A percentile compares a stretch with the other conserved stretches of the same genome.
phyloP scores from a whole-genome alignment of 2,329 filamentous ascomycete genomes.

The Lomentospora prolificans region DNA sequence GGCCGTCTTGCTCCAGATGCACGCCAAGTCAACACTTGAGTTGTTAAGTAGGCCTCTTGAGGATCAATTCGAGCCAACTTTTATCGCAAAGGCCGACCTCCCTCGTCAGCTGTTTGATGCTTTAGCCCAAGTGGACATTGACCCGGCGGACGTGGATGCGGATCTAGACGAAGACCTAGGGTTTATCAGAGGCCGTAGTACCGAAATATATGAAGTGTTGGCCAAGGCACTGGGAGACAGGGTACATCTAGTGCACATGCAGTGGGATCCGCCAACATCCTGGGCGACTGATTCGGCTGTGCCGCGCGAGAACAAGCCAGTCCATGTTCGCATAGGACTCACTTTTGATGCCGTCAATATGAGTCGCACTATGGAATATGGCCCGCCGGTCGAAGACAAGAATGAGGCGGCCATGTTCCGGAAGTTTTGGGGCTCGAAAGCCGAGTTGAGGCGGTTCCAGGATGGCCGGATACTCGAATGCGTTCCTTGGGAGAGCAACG shows the following conservation, averaged over 20 bases:
- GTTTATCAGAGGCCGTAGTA: slow-evolving; percentile 33
- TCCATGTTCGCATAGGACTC: slow-evolving; percentile 51
- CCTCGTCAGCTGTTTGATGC: slow-evolving; percentile 46
- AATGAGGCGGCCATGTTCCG: slow-evolving; percentile 73
- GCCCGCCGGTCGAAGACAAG: slow-evolving; percentile 77
- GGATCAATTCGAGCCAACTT: slow-evolving; percentile 77
- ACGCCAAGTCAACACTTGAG: slow-evolving; percentile 64
- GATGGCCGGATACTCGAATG: slow-evolving; percentile 92
- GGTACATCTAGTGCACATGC: slow-evolving; percentile 56
- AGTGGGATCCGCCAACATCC: slow-evolving; percentile 22
- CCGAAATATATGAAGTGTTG: slow-evolving; percentile 54
- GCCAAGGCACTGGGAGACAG: slow-evolving; percentile 67
- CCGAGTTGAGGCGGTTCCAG: slow-evolving; percentile 88
- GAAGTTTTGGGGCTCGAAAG: slow-evolving; percentile 88
- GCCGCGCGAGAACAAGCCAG: slow-evolving; percentile 13
- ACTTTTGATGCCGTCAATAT: slow-evolving; percentile 64
- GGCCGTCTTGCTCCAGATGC: slow-evolving; percentile 59
- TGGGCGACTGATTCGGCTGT: slow-evolving; percentile 16
- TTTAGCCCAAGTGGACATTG: slow-evolving; percentile 22
- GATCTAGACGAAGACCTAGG: slow-evolving; percentile 23
- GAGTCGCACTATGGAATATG: slow-evolving; percentile 72
- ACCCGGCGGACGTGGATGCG: not conserved
- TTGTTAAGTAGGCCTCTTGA: slow-evolving; percentile 64
- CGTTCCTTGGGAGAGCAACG: slow-evolving; percentile 67
- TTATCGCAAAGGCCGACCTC: slow-evolving; percentile 56